Evolutionary conservation across 768 basidiomycete genomes (phyloP).

Genomic region (Amanita jacksonii): DNA sequence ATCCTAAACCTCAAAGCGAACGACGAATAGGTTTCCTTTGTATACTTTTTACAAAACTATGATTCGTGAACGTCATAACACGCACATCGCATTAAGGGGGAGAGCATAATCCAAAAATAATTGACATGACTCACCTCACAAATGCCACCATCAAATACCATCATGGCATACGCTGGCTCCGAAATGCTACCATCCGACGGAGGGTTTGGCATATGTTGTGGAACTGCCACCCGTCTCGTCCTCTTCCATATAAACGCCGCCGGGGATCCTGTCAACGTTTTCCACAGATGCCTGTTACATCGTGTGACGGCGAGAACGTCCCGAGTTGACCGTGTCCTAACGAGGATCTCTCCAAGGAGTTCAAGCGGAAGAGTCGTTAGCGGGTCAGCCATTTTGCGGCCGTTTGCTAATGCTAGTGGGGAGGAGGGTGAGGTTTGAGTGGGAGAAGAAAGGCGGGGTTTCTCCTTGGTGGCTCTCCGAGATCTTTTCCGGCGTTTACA

Average conservation of each 20-base stretch:
- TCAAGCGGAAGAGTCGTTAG: constrained; percentile 43
- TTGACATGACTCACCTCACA: constrained; percentile 8
- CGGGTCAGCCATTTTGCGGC: neutral
- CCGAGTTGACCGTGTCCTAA: constrained; percentile 38
- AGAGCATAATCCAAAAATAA: too few relatives aligned
- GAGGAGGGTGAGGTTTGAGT: too few relatives aligned
- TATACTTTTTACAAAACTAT: neutral
- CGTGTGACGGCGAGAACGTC: constrained; percentile 53
- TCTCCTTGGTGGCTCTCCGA: too few relatives aligned
- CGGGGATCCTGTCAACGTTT: constrained; percentile 34
- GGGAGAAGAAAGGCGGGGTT: too few relatives aligned
- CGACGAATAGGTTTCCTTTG: neutral
- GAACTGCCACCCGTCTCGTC: constrained; percentile 25
- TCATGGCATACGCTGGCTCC: constrained; percentile 1
- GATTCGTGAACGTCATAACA: neutral
- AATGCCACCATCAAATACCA: constrained; percentile 5
- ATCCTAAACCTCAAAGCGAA: constrained; percentile 5
- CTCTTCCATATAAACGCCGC: constrained; percentile 51
- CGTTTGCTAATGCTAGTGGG: too few relatives aligned
- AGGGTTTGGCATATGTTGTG: constrained; percentile 17
- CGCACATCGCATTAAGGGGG: neutral
- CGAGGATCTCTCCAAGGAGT: constrained; percentile 53
- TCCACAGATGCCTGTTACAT: constrained; percentile 44
- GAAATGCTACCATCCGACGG: neutral
- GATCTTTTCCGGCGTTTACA: too few relatives aligned